These are phyloP conservation scores for Hypsizygus ulmarius DNA, from an alignment of 1,284 basidiomycete species.

Conservation along the genomic window DNA sequence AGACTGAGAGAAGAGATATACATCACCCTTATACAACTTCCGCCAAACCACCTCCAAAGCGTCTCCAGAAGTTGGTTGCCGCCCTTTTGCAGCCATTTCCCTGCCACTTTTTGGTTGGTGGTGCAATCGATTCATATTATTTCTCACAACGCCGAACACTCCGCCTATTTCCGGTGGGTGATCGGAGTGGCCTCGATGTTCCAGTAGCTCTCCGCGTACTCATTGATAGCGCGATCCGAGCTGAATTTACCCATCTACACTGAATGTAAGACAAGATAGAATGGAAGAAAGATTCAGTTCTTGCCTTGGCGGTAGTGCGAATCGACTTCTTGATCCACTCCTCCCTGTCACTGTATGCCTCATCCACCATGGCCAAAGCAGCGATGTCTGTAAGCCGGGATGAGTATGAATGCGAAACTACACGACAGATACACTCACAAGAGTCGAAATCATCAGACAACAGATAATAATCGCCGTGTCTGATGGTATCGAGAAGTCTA, in stretches of 20 bases:
- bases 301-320: conserved; percentile 72
- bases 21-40: background rate
- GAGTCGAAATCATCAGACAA: conserved; percentile 90
- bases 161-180: background rate
- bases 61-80: no score
- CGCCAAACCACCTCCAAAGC: background rate
- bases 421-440: conserved; percentile 45
- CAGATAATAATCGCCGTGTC: conserved; percentile 79
- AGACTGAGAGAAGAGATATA: no score
- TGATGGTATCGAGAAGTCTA: conserved; percentile 70
- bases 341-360: conserved; percentile 75
- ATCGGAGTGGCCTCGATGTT: conserved; percentile 52
- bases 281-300: conserved; percentile 10
- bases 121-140: background rate
- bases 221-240: conserved; percentile 86
- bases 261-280: background rate
- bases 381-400: conserved; percentile 55
- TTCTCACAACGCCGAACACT: background rate
- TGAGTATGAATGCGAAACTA: background rate
- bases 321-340: conserved; percentile 93
- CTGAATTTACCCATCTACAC: conserved; percentile 90
- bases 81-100: no score
- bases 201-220: conserved; percentile 84
- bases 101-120: no score
- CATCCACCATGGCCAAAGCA: conserved; percentile 82